Conservation (phyloP, 176 grass and related monocot species). For the Triticum timopheevii region DNA sequence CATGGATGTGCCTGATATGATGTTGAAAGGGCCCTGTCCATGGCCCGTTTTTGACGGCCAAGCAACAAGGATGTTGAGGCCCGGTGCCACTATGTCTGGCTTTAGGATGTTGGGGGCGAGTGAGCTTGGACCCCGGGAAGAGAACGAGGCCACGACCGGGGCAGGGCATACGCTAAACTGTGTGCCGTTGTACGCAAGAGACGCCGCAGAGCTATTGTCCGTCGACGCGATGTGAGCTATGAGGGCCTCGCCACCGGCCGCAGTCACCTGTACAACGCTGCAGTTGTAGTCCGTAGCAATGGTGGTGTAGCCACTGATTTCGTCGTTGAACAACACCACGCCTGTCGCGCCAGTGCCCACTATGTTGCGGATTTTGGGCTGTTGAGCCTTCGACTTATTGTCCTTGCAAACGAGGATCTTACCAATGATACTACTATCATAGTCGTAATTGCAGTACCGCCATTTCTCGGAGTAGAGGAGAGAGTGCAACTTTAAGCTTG, state of each 20-base stretch:
- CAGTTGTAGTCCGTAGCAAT: neutral
- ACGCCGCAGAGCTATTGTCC: neutral
- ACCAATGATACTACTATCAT: neutral
- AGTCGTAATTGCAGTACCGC: neutral
- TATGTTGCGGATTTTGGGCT: neutral
- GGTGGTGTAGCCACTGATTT: neutral
- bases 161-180: neutral
- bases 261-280: neutral
- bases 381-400: neutral
- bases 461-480: neutral
- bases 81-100: conserved; percentile 7
- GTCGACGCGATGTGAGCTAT: neutral
- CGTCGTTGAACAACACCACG: conserved; percentile 9
- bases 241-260: neutral
- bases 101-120: neutral
- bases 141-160: neutral
- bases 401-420: conserved; percentile 28
- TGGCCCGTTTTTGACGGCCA: neutral
- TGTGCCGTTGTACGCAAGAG: neutral
- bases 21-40: neutral
- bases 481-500: neutral
- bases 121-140: neutral
- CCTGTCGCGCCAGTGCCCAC: neutral
- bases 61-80: neutral
- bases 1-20: neutral